phyloP scores from a whole-genome alignment of 768 basidiomycete genomes.

The Auriscalpium microsporum region DNA sequence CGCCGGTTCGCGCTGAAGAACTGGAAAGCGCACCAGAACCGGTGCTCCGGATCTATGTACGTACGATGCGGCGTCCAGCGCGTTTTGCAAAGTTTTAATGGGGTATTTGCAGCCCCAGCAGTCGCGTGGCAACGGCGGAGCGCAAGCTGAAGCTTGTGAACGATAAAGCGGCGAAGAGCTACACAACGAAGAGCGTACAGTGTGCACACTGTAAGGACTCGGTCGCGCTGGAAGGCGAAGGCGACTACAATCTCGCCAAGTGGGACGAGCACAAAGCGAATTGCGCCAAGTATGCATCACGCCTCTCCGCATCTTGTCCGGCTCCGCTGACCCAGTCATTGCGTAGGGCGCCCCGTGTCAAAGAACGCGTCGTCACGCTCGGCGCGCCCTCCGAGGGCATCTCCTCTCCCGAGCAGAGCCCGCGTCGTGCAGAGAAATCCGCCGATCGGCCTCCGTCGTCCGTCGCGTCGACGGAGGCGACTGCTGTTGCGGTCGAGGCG shows the following conservation, averaged over 20 bases:
- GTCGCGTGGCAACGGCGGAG: slow-evolving; percentile 52
- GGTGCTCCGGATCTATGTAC: slow-evolving; percentile 40
- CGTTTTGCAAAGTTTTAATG: background rate
- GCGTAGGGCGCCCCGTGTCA: too few species aligned
- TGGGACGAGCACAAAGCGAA: slow-evolving; percentile 57
- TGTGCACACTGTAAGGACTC: slow-evolving; percentile 44
- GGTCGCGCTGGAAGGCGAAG: slow-evolving; percentile 37
- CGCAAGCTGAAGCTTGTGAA: slow-evolving; percentile 56
- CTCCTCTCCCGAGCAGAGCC: background rate
- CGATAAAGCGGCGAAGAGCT: slow-evolving; percentile 50
- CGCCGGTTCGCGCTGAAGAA: slow-evolving; percentile 36
- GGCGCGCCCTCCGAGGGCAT: background rate
- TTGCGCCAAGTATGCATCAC: slow-evolving; percentile 33
- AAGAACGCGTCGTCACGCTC: too few species aligned
- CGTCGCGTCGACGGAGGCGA: slow-evolving; percentile 29
- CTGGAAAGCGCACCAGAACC: slow-evolving; percentile 46
- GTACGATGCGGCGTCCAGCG: slow-evolving; percentile 7
- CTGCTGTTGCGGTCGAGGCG: slow-evolving; percentile 28
- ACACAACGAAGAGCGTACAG: slow-evolving; percentile 35
- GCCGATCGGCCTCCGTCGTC: slow-evolving; percentile 17
- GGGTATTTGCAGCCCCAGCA: slow-evolving; percentile 36
- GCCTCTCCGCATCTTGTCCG: too few species aligned
- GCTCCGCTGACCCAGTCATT: too few species aligned
- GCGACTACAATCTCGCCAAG: slow-evolving; percentile 49
- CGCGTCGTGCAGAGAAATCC: slow-evolving; percentile 6